Evolutionary conservation across 1,284 basidiomycete genomes (phyloP), one percentile per base, ranked within the genome.

Genomic region (Pseudozyma flocculosa): DNA sequence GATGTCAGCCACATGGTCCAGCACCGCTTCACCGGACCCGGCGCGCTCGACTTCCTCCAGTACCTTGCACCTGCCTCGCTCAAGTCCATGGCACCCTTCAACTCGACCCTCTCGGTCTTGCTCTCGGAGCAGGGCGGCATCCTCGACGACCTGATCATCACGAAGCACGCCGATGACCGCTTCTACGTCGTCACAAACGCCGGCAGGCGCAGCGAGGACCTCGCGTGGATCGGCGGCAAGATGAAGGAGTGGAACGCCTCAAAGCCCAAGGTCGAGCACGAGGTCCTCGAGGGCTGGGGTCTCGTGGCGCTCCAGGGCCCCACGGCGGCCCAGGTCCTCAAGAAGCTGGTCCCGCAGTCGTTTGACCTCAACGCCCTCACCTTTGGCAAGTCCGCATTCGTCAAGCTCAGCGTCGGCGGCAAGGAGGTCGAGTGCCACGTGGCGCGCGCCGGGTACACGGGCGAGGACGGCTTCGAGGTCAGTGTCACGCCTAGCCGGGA

Each of bases 111-210:
- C 8, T 92, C 90, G 1, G 90, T 97, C 18, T 81, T 97, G 4
- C 83, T 98, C 46, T 95, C 94, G 78, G 85, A 89, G 45, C 75
- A 83, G 0, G 94, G 95, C 4, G 94, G 94, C 11, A 97, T 98
- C 67, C 88, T 98, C 54, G 95, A 98, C 79, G 95, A 98, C 78
- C 88, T 79, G 24, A 78, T 81, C 71, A 76, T 81, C 60, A 80
- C 80, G 38, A 76, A 79, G 48, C 80, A 80, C 62, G 70, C 71
- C 9, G 67, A 79, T 29, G 70, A 80, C 38, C 66, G 60, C 88
- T 97, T 87, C 79, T 98, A 97, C 79, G 87, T 97, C 40, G 95
- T 98, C 38, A 98, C 94, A 0, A 98, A 98, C 76, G 95, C 94
- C 2, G 92, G 90, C 1, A 82, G 94, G 30, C 84, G 91, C 22